Evolutionary conservation across 805 yeast species (phyloP).

Genomic region (Yarrowia phangngaensis): DNA sequence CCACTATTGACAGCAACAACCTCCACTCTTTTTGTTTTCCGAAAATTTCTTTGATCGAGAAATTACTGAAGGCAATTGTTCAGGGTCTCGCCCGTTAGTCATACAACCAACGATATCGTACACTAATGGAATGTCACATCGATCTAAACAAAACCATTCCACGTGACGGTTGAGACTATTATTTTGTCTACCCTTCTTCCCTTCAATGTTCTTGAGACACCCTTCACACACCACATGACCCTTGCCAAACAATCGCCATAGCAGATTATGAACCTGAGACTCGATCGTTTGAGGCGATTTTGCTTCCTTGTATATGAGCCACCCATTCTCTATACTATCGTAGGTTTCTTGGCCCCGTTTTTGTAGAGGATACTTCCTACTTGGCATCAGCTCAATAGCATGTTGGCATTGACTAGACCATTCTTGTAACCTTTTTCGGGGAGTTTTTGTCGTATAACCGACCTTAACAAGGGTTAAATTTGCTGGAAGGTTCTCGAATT

Average conservation of each 20-base stretch:
- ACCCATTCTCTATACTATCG: constrained; percentile 31
- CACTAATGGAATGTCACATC: constrained; percentile 5
- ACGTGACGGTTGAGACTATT: constrained; percentile 30
- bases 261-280: constrained; percentile 30
- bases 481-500: constrained; percentile 28
- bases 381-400: constrained; percentile 30
- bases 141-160: constrained; percentile 35
- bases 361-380: constrained; percentile 27
- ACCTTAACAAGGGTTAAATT: constrained; percentile 35
- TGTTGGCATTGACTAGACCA: constrained; percentile 37
- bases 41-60: neutral
- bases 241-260: constrained; percentile 33
- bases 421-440: constrained; percentile 34
- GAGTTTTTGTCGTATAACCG: constrained; percentile 36
- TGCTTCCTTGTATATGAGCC: constrained; percentile 31
- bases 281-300: constrained; percentile 32
- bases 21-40: constrained; percentile 4
- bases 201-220: constrained; percentile 30
- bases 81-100: constrained; percentile 12
- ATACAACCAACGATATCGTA: constrained; percentile 20
- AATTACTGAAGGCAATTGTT: constrained; percentile 1
- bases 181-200: neutral
- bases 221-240: constrained; percentile 37
- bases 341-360: constrained; percentile 20
- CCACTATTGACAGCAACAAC: constrained; percentile 19